These are phyloP conservation scores for Panicum miliaceum DNA, from an alignment of 176 grass and related monocot species.

Conservation along the genomic window DNA sequence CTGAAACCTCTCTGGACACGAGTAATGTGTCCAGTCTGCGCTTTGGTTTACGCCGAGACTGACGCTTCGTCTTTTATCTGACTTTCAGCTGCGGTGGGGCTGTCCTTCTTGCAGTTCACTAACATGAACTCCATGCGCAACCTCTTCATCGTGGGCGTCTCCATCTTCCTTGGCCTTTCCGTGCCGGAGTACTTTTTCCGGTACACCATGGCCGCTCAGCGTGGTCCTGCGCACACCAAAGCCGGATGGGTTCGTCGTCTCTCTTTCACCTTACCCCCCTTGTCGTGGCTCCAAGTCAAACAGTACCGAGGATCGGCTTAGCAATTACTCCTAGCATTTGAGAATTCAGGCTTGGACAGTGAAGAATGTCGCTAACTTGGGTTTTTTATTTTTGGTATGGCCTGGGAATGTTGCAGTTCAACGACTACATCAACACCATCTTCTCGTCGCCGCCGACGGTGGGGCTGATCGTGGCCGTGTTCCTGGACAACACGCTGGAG, in stretches of 20 bases:
- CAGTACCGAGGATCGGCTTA: neutral
- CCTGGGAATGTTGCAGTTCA: slow-evolving; percentile 66
- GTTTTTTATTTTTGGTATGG: neutral
- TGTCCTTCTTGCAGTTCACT: slow-evolving; percentile 97
- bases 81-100: slow-evolving; percentile 78
- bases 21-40: slow-evolving; percentile 22
- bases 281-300: slow-evolving; percentile 16
- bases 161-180: slow-evolving; percentile 94
- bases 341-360: neutral
- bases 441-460: slow-evolving; percentile 96
- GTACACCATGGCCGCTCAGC: slow-evolving; percentile 71
- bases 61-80: slow-evolving; percentile 10
- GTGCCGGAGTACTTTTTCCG: slow-evolving; percentile 98
- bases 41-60: slow-evolving; percentile 23
- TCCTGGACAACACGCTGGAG: slow-evolving; percentile 96
- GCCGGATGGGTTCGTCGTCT: slow-evolving; percentile 83
- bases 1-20: neutral
- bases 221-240: slow-evolving; percentile 81
- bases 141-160: slow-evolving; percentile 94
- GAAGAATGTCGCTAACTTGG: neutral
- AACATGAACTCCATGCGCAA: slow-evolving; percentile 99
- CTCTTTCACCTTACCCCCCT: neutral
- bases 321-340: neutral
- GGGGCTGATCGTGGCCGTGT: slow-evolving; percentile 78
- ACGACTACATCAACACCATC: slow-evolving; percentile 99